Conservation (phyloP, 306 rosid species). For the Malus asiatica region DNA sequence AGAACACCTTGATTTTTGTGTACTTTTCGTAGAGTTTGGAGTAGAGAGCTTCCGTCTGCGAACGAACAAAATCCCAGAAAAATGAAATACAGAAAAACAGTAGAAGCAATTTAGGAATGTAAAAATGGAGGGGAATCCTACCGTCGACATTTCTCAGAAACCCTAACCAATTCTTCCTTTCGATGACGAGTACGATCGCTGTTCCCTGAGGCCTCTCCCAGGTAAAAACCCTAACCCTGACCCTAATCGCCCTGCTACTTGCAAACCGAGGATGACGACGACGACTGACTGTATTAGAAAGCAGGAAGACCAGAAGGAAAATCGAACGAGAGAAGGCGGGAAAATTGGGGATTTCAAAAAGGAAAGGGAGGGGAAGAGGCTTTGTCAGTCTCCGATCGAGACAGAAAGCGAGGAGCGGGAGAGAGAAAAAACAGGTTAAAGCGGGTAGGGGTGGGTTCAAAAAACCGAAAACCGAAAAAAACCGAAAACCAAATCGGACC, state of each 20-base stretch:
- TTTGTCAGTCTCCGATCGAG: not conserved
- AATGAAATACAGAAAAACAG: not conserved
- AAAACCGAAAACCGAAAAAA: too few species aligned
- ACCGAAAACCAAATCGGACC: too few species aligned
- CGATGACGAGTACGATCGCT: not conserved
- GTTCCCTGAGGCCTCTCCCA: not conserved
- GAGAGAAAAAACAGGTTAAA: not conserved
- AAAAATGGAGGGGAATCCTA: not conserved
- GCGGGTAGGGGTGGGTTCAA: too few species aligned
- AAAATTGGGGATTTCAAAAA: not conserved
- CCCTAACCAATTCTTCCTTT: not conserved
- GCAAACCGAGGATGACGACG: not conserved
- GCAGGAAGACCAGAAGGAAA: not conserved
- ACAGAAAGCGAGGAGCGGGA: not conserved
- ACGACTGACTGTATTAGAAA: not conserved
- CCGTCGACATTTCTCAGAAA: not conserved
- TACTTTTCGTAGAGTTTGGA: slow-evolving; percentile 76
- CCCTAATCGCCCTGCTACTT: not conserved
- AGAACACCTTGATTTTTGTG: slow-evolving; percentile 58
- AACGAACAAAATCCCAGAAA: not conserved
- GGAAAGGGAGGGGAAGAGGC: not conserved
- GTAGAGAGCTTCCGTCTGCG: slow-evolving; percentile 63
- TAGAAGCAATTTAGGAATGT: not conserved
- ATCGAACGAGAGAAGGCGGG: not conserved
- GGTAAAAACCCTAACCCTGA: not conserved